Evolutionary conservation across 768 basidiomycete species (phyloP), one percentile per base, ranked within the genome.

Genomic region (Termitomyces titanicus): DNA sequence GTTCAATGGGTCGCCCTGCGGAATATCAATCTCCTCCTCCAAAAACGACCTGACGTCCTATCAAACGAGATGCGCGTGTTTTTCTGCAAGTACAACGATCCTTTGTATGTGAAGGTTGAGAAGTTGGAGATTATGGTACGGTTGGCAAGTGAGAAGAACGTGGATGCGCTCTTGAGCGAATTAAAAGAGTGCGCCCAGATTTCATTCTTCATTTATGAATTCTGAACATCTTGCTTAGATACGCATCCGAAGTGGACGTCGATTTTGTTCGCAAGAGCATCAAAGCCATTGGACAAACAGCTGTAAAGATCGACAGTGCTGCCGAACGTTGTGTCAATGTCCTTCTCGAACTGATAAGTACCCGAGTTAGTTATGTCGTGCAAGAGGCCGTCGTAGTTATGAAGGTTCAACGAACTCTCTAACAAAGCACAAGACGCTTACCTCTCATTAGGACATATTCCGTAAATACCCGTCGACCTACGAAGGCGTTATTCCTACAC

Each of bases 1-100:
- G 92, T 98, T 0, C 97, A 99, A 71, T 99, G 96, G 94, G 96
- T 98, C 47, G 94, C 94, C 0, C 75, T 99, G 50, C 85, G 97
- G 27, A 98, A 98, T 66, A 94, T 98, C 75, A 98, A 98, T 65
- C 83, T 99, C 27, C 79, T 99, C 25, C 83, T 99, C 2, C 96
- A 99, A 71, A 96, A 96, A 66, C 86, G 93, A 4, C 74, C 92
- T 2, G 94, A 94, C 59, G 79, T 97, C 56, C 82, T 99, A 9
- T 83, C 88, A 7, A 97, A 91, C 71, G 96, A 99, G 71, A 95
- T 99, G 92, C 83, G 95, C 43, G 97, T 99, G 18, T 99, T 99
- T 70, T 99, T 98, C 79, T 98, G 96, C 85, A 99, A 99, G 71
- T 98, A 99, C 74, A 98, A 98, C 66, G 96, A 99, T 66, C 96